Evolutionary conservation across 352 stramenopile species (phyloP).

Genomic region (Thraustochytrium striatum): DNA sequence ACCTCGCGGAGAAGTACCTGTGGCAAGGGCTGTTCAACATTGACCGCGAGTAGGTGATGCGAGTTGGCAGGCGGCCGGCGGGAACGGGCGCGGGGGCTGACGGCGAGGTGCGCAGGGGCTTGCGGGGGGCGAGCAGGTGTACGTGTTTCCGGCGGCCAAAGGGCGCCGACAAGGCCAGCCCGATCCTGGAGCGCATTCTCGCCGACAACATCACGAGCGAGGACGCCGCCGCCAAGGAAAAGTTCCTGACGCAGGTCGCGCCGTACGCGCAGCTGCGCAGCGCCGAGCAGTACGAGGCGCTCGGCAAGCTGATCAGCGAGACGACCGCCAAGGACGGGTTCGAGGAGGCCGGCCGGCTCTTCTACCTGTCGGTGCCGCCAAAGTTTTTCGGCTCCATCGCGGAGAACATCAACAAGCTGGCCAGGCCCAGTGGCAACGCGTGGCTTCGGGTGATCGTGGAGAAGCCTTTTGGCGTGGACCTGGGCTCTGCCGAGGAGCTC

Average conservation of each 20-base stretch:
- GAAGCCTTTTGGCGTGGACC: conserved; percentile 70
- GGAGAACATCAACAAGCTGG: conserved; percentile 48
- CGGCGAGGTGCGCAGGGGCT: background rate
- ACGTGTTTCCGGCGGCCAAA: conserved; percentile 39
- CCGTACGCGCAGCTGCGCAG: conserved; percentile 59
- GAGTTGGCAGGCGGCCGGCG: background rate
- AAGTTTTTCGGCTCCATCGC: conserved; percentile 63
- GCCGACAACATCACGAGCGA: conserved; percentile 3
- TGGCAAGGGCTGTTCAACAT: conserved; percentile 59
- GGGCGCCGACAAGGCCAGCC: background rate
- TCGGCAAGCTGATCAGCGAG: background rate
- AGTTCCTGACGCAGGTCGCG: conserved; percentile 9
- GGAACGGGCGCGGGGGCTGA: background rate
- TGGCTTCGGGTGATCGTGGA: conserved; percentile 71
- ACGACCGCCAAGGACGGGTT: conserved; percentile 45
- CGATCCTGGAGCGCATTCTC: conserved; percentile 41
- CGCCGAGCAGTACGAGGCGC: conserved; percentile 52
- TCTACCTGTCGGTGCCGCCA: conserved; percentile 73
- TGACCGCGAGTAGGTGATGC: background rate
- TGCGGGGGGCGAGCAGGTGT: background rate
- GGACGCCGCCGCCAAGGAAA: background rate
- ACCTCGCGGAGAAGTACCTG: conserved; percentile 74
- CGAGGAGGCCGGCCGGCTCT: conserved; percentile 57
- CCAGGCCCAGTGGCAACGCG: conserved; percentile 22
- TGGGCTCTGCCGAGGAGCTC: conserved; percentile 59